Conservation (phyloP, 2,329 filamentous ascomycete genomes). For the Aspergillus sp. region DNA sequence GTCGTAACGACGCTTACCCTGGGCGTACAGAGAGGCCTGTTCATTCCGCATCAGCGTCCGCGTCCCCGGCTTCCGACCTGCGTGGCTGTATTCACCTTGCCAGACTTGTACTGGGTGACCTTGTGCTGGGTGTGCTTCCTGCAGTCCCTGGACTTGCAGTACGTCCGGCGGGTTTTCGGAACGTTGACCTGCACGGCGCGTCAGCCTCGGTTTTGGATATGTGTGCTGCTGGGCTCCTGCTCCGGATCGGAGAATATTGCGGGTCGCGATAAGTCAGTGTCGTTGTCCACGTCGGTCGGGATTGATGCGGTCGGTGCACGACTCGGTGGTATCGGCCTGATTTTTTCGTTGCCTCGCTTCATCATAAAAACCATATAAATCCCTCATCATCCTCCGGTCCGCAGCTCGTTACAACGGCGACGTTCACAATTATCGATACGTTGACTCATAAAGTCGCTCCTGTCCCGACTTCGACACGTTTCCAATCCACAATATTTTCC, state of each 20-base stretch:
- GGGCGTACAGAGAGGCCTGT: constrained; percentile 82
- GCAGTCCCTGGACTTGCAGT: constrained; percentile 95
- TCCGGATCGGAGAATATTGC: constrained; percentile 11
- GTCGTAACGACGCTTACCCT: constrained; percentile 99
- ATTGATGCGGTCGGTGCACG: no score
- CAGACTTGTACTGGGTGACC: constrained; percentile 94
- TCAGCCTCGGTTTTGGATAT: constrained; percentile 15
- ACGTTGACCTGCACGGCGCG: constrained; percentile 69
- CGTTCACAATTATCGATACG: no score
- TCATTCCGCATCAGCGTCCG: constrained; percentile 12
- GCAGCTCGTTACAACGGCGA: no score
- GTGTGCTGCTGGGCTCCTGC: constrained; percentile 3
- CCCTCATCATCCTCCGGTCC: no score
- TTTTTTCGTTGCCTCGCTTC: no score
- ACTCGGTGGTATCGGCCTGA: no score
- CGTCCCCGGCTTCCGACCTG: constrained; percentile 10
- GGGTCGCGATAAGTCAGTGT: no score
- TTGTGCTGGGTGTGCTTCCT: constrained; percentile 86
- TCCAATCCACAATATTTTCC: constrained; percentile 12
- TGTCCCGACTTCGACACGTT: no score
- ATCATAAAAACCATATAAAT: no score
- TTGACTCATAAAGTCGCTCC: no score
- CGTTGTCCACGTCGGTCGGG: no score
- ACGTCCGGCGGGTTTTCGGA: constrained; percentile 94
- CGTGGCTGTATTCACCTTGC: constrained; percentile 55